A percentile compares a stretch with the other conserved stretches of the same genome.
Evolutionary conservation across 106 monocot species (phyloP).

Genomic region (Allium cepa): DNA sequence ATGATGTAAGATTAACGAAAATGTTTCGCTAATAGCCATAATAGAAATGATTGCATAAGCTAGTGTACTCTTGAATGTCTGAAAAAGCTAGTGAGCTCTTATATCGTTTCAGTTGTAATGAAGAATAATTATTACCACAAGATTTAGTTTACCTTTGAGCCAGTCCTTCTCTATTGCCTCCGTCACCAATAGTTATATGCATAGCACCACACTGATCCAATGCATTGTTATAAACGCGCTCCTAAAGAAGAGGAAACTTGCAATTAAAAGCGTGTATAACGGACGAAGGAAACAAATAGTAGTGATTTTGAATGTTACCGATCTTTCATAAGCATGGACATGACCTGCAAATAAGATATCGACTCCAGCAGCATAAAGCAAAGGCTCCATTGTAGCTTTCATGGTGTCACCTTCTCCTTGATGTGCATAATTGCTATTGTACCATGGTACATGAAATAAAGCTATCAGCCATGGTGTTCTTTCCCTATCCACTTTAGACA

Average conservation of each 20-base stretch:
- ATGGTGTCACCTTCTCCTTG: constrained; percentile 82
- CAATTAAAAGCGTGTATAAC: not conserved
- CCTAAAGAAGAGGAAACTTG: constrained; percentile 1
- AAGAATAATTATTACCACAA: too few species aligned
- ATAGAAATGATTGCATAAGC: too few species aligned
- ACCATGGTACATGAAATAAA: constrained; percentile 89
- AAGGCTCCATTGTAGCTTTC: constrained; percentile 73
- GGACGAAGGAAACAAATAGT: not conserved
- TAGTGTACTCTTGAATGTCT: too few species aligned
- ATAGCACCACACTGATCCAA: constrained; percentile 50
- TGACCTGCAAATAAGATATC: constrained; percentile 84
- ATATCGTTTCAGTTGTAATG: too few species aligned
- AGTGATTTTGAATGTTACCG: constrained; percentile 26
- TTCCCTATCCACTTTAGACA: constrained; percentile 68
- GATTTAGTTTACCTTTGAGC: constrained; percentile 43
- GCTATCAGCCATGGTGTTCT: constrained; percentile 84
- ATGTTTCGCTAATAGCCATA: too few species aligned
- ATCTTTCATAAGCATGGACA: constrained; percentile 96
- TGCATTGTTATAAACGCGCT: constrained; percentile 13
- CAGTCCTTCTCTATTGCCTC: constrained; percentile 93
- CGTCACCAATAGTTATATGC: constrained; percentile 96
- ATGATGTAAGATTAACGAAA: too few species aligned
- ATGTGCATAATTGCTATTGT: constrained; percentile 95
- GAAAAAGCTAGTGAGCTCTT: too few species aligned
- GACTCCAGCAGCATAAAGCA: constrained; percentile 73